Conservation (phyloP, 208 protist genomes). For the Trypanosoma brucei region DNA sequence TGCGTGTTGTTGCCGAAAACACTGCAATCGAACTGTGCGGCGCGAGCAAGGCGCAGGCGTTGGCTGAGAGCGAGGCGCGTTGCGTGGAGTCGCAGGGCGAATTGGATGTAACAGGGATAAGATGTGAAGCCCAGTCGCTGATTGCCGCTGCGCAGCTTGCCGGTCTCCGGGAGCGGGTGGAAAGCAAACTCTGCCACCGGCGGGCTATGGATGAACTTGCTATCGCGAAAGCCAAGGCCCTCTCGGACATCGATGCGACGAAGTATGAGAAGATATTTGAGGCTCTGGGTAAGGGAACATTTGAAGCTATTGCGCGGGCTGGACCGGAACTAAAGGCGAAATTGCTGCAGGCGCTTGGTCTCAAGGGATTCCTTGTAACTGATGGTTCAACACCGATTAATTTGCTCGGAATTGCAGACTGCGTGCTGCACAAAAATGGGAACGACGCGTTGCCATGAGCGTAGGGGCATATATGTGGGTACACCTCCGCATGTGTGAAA, state of each 20-base stretch:
- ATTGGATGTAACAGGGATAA: slow-evolving; percentile 29
- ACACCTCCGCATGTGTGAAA: too few relatives aligned
- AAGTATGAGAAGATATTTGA: slow-evolving; percentile 79
- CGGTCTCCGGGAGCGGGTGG: slow-evolving; percentile 42
- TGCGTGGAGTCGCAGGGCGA: slow-evolving; percentile 57
- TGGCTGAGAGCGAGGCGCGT: slow-evolving; percentile 47
- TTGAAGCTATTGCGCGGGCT: slow-evolving; percentile 80
- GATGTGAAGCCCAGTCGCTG: slow-evolving; percentile 23
- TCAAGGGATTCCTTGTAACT: slow-evolving; percentile 84
- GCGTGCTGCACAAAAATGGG: slow-evolving; percentile 42
- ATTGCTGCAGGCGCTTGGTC: slow-evolving; percentile 66
- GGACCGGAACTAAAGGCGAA: slow-evolving; percentile 85
- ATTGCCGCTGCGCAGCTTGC: slow-evolving; percentile 54
- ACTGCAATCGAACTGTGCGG: slow-evolving; percentile 65
- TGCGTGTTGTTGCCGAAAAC: slow-evolving; percentile 64
- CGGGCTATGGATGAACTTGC: slow-evolving; percentile 70
- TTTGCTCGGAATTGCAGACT: slow-evolving; percentile 86
- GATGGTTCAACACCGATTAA: slow-evolving; percentile 80
- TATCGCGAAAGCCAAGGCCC: slow-evolving; percentile 41
- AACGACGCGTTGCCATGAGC: background rate
- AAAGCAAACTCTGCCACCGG: slow-evolving; percentile 68
- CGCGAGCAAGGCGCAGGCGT: slow-evolving; percentile 65
- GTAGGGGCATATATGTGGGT: too few relatives aligned
- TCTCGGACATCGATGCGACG: slow-evolving; percentile 59
- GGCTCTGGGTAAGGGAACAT: slow-evolving; percentile 82